Evolutionary conservation across 2,329 filamentous ascomycete species (phyloP), one percentile per base, ranked within the genome.

Genomic region (Beauveria varroae): DNA sequence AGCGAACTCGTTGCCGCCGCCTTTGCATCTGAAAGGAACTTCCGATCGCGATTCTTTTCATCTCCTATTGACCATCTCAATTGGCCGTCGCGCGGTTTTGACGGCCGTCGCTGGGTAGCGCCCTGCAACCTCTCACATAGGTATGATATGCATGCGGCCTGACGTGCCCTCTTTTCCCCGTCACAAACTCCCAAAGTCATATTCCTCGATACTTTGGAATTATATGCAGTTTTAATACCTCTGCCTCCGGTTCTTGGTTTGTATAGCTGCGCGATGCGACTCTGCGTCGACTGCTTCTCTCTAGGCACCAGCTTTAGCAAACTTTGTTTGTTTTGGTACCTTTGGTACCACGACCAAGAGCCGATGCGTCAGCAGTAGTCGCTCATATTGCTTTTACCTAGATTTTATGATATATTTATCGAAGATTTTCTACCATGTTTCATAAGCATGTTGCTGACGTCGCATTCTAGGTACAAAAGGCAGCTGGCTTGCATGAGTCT

Each of bases 101-200:
- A 43, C 46, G 34, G 47, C 26, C 37, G 26, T 53, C 47, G 30
- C 57, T 52, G 14, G 49, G 56, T 37, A 43, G 34, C 20, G 30
- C 57, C 57, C 22, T 58, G 6, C 34, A 26, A 28, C 28, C 28
- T 52, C 34, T 44, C n/a, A 44, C 37, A 44, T 14, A 60, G 49
- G 57, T 60, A 60, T 60, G 57, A n/a, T 50, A 40, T n/a, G 34
- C n/a, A 34, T 20, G 24, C 47, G 46, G 49, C 40, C 49, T 20
- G 49, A 60, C 20, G 18, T 44, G 22, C 49, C 26, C n/a, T 46
- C 37, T 34, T 40, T 40, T 16, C 49, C 24, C 57, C 40, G 20
- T 6, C 56, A 30, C 34, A 12, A 24, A 20, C 22, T n/a, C 10
- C 43, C 12, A 3, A 40, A 24, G 8, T 1, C 5, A 9, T 18